Base-by-base conservation (phyloP, 345 rosid genomes). In the Dovyalis caffra region DNA sequence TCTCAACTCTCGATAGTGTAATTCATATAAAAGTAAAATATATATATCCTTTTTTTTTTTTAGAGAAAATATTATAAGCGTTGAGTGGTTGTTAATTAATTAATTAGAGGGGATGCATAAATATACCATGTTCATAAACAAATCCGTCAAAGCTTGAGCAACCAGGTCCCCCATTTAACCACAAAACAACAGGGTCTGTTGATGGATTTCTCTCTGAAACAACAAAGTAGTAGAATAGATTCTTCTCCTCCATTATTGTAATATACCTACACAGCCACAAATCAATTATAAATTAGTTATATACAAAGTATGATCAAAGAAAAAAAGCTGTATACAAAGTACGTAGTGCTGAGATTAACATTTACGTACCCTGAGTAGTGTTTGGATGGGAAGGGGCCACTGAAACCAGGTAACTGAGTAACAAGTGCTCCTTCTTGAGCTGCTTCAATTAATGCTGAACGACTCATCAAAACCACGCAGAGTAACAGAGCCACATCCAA, bases 101-200 rank as follows among this genome's bases (percentile, higher is more conserved):
- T n/a, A n/a, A n/a, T n/a, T n/a, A n/a, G n/a, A n/a, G n/a, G n/a
- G n/a, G n/a, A n/a, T n/a, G n/a, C n/a, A n/a, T n/a, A n/a, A n/a
- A n/a, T n/a, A n/a, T 80, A 85, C 85, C 88, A 56, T 84, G 85
- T 37, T 84, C 87, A 65, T 84, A 81, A 12, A 84, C 79, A 47
- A 84, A 84, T 11, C 83, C 85, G 64, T 81, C 85, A 16, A 84
- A 84, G 68, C 87, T 84, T 37, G 87, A 84, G 76, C 85, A 84
- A 16, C 85, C 85, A 6, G 83, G 85, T 58, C 87, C 87, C n/a
- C 87, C 87, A 56, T 84, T 84, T 6, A 84, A 85, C 87, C 87
- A 81, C 35, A 84, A 64, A 26, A 84, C 83, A 21, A 84, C 81
- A 0, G 87, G 81, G 40, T 81, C 87, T 66, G 56, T 68, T 0